Conservation (phyloP, 371 early-diverging fungal species). For the Syncephalis plumigaleata region DNA sequence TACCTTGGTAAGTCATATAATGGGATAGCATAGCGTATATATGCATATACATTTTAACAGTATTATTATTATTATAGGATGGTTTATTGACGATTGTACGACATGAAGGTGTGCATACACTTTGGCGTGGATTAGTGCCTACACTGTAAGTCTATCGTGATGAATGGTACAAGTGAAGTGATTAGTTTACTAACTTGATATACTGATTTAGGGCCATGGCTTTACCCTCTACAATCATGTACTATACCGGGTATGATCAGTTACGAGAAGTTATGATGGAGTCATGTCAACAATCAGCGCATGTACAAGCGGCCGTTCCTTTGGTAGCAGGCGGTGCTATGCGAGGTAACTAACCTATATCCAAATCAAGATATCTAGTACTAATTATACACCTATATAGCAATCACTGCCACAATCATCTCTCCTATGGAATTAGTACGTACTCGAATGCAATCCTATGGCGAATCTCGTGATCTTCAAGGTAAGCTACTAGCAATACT, state of each 20-base stretch:
- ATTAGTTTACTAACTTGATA: neutral
- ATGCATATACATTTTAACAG: neutral
- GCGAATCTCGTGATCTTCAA: constrained; percentile 22
- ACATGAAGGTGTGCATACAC: constrained; percentile 51
- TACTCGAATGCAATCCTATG: constrained; percentile 67
- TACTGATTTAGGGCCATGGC: constrained; percentile 43
- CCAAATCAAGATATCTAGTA: neutral
- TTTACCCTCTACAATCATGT: constrained; percentile 81
- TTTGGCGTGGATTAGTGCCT: constrained; percentile 83
- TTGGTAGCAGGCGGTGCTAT: constrained; percentile 66
- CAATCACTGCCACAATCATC: constrained; percentile 57
- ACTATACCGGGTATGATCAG: constrained; percentile 87
- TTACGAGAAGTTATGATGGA: constrained; percentile 36
- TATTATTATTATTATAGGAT: constrained; percentile 21
- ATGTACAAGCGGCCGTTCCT: constrained; percentile 22
- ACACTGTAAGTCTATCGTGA: constrained; percentile 36
- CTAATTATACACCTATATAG: constrained; percentile 12
- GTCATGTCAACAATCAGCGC: neutral
- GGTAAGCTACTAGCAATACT: constrained; percentile 15
- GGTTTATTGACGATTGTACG: constrained; percentile 60
- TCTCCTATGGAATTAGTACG: constrained; percentile 84
- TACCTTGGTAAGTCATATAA: constrained; percentile 10
- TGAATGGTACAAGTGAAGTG: neutral
- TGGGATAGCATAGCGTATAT: too few relatives aligned
- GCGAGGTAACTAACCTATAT: constrained; percentile 30